A percentile compares a stretch with the other conserved stretches of the same genome.
These are phyloP conservation scores for Tolypocladium pustulatum DNA, from an alignment of 2,329 filamentous ascomycete species.

Conservation along the genomic window DNA sequence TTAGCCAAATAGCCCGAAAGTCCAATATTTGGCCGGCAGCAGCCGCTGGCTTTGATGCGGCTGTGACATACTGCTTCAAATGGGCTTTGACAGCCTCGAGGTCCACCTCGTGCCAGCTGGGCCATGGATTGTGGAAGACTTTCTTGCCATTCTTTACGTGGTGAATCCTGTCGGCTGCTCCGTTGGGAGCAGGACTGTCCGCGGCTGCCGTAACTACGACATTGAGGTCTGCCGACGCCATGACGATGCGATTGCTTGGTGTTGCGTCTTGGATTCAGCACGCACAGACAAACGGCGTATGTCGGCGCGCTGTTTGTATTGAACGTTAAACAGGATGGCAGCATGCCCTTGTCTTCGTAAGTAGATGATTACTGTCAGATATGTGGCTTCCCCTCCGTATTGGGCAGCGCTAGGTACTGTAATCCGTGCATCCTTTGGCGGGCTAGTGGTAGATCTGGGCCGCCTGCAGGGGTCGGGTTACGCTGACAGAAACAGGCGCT, in stretches of 20 bases:
- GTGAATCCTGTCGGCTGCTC: background rate
- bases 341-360: too few relatives aligned
- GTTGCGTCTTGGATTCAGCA: background rate
- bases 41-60: background rate
- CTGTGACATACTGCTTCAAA: background rate
- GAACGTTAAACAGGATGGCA: too few relatives aligned
- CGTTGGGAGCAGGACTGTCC: background rate
- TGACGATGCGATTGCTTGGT: background rate
- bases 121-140: background rate
- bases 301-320: too few relatives aligned
- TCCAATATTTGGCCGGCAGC: background rate
- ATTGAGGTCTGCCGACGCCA: background rate
- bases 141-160: background rate
- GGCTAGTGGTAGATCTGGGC: too few relatives aligned
- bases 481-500: too few relatives aligned
- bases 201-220: background rate
- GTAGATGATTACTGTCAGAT: too few relatives aligned
- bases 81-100: background rate
- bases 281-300: too few relatives aligned
- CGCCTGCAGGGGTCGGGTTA: too few relatives aligned
- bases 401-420: too few relatives aligned
- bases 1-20: too few relatives aligned
- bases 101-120: background rate
- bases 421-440: too few relatives aligned
- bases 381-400: too few relatives aligned